phyloP scores from a whole-genome alignment of 129 eudicot species.

The Centaurea solstitialis region DNA sequence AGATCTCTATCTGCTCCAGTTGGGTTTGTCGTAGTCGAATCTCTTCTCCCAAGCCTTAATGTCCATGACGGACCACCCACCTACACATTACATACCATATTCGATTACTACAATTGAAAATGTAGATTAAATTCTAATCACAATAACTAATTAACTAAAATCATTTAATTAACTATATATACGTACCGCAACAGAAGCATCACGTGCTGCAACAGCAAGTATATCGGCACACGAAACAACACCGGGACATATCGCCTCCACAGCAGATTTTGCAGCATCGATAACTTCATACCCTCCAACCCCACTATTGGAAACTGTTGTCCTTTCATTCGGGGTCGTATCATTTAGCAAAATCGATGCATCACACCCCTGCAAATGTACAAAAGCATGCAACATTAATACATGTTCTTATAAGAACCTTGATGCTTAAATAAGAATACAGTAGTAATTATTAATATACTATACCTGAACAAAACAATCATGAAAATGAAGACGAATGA shows the following conservation, averaged over 20 bases:
- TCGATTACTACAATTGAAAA: neutral
- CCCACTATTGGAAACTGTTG: slow-evolving; percentile 33
- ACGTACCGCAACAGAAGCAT: slow-evolving; percentile 37
- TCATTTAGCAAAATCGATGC: slow-evolving; percentile 49
- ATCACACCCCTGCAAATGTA: slow-evolving; percentile 52
- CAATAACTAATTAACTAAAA: neutral
- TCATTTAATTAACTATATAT: neutral
- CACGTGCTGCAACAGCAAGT: slow-evolving; percentile 51
- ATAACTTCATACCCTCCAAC: slow-evolving; percentile 44
- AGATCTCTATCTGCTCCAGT: slow-evolving; percentile 49
- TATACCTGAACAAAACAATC: slow-evolving; percentile 34
- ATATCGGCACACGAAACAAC: slow-evolving; percentile 66
- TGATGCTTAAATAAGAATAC: neutral
- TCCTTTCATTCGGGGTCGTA: slow-evolving; percentile 35
- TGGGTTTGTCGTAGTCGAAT: slow-evolving; percentile 55
- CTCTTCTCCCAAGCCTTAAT: slow-evolving; percentile 65
- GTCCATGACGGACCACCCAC: slow-evolving; percentile 77
- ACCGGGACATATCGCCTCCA: slow-evolving; percentile 54
- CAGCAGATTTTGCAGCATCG: slow-evolving; percentile 43
- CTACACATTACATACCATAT: neutral
- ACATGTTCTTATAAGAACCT: neutral
- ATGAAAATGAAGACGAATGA: slow-evolving; percentile 35
- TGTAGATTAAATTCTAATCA: neutral
- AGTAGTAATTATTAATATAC: neutral
- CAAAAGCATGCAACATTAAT: neutral